phyloP scores from a whole-genome alignment of 208 protist genomes.

The Tritrichomonas musculus region DNA sequence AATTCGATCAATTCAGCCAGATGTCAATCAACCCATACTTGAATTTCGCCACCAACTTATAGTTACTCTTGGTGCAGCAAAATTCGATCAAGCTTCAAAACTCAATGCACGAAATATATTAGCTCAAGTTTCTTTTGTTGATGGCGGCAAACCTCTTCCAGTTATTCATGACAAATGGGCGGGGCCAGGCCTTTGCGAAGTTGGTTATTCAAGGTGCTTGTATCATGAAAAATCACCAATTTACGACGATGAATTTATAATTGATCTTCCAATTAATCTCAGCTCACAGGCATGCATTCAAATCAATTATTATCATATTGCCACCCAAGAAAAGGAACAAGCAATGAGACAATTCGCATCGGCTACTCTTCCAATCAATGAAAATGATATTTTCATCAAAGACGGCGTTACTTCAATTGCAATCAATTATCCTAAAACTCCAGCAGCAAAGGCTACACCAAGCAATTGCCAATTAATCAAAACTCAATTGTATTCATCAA shows the following conservation, averaged over 20 bases:
- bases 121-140: not conserved
- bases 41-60: not conserved
- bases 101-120: not conserved
- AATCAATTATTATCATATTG: not conserved
- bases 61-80: not conserved
- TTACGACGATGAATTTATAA: constrained; percentile 20
- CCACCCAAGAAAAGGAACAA: not conserved
- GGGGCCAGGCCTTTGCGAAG: not conserved
- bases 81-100: not conserved
- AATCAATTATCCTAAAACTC: not conserved
- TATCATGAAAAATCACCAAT: not conserved
- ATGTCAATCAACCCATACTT: not conserved
- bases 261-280: not conserved
- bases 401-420: not conserved
- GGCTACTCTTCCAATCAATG: not conserved
- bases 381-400: not conserved
- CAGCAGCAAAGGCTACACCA: not conserved
- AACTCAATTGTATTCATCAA: not conserved
- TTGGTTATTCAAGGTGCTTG: not conserved
- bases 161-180: not conserved
- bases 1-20: not conserved
- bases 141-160: not conserved
- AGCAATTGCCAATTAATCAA: not conserved
- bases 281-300: not conserved
- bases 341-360: not conserved